phyloP scores from a whole-genome alignment of 306 rosid species.

The Quercus mongolica region DNA sequence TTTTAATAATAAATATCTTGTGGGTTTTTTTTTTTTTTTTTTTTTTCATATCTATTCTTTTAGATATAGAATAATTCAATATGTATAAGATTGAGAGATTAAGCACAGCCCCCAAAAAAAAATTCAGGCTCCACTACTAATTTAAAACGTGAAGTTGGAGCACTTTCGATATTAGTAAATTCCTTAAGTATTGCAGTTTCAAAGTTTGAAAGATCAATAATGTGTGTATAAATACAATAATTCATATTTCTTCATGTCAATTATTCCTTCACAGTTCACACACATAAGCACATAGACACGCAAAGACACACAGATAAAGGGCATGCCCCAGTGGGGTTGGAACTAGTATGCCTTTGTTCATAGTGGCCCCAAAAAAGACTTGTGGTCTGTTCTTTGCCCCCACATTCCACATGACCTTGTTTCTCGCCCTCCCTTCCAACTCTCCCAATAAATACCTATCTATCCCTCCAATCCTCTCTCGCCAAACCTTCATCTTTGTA shows the following conservation, averaged over 20 bases:
- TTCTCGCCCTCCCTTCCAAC: constrained; percentile 16
- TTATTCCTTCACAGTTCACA: neutral
- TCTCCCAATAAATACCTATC: constrained; percentile 50
- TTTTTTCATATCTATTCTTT: too few species aligned
- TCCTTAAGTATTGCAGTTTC: neutral
- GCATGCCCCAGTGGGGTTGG: constrained; percentile 37
- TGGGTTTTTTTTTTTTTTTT: too few species aligned
- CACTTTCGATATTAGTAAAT: neutral
- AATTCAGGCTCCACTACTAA: too few species aligned
- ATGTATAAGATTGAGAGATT: too few species aligned
- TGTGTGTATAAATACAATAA: too few species aligned
- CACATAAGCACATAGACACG: neutral
- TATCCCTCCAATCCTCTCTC: constrained; percentile 23
- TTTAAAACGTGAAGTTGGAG: too few species aligned
- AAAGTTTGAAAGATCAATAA: neutral
- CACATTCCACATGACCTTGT: constrained; percentile 72
- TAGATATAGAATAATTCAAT: too few species aligned
- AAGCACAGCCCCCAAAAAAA: too few species aligned
- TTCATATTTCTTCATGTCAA: constrained; percentile 6
- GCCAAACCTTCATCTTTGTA: constrained; percentile 11
- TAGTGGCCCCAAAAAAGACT: constrained; percentile 35
- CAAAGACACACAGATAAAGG: neutral
- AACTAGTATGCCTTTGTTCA: constrained; percentile 38
- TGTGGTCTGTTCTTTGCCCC: constrained; percentile 41
- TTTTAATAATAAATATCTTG: too few species aligned